phyloP scores from a whole-genome alignment of 345 rosid species.

The Eucalyptus curtisii region DNA sequence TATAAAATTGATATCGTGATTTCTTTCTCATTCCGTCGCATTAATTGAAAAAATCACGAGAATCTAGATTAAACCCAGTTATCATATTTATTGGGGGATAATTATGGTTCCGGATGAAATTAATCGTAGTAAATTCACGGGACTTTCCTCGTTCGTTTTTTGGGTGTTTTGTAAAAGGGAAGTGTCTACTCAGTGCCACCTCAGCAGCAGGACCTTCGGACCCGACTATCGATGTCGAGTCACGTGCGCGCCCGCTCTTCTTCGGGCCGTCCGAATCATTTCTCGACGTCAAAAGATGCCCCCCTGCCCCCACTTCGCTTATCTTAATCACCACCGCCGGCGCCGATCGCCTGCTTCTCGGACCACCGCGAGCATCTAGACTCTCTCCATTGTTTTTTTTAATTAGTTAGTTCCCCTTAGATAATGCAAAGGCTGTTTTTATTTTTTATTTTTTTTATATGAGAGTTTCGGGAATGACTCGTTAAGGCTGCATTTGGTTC shows the following conservation, averaged over 20 bases:
- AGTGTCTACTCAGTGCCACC: not conserved
- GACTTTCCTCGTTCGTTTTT: not conserved
- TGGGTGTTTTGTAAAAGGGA: not conserved
- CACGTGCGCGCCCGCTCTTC: not conserved
- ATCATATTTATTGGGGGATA: not conserved
- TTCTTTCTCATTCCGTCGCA: not conserved
- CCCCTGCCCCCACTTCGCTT: not conserved
- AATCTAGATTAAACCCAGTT: not conserved
- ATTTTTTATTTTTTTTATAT: no score
- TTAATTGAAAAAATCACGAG: not conserved
- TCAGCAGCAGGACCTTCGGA: not conserved
- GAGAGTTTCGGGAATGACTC: not conserved
- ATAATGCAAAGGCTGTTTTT: no score
- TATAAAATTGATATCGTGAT: fast-evolving
- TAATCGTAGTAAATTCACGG: not conserved
- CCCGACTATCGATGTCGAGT: not conserved
- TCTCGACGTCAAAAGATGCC: not conserved
- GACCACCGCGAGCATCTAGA: not conserved
- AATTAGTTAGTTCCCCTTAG: not conserved
- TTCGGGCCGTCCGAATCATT: not conserved
- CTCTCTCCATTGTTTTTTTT: not conserved
- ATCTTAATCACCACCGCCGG: not conserved
- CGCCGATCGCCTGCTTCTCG: not conserved
- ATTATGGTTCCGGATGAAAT: not conserved
- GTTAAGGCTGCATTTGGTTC: not conserved